Conservation (phyloP, 306 rosid species). For the Nissolia schottii region DNA sequence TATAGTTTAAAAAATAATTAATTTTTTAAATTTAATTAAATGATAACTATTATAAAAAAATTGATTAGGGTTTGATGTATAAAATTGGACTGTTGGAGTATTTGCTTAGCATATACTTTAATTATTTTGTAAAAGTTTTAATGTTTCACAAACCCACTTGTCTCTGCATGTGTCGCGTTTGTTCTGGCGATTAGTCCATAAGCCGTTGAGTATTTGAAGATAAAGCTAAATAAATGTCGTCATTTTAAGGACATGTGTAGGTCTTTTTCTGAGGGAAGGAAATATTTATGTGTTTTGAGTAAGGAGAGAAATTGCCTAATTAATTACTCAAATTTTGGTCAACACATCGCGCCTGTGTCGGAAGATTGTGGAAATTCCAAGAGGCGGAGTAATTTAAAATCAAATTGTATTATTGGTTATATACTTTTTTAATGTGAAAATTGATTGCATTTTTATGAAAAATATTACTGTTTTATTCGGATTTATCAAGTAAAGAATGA, state of each 20-base stretch:
- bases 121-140: not conserved
- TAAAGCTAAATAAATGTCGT: conserved; percentile 16
- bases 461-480: too few relatives aligned
- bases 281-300: not conserved
- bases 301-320: not conserved
- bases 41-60: too few relatives aligned
- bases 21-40: too few relatives aligned
- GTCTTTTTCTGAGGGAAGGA: not conserved
- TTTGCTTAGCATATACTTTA: too few relatives aligned
- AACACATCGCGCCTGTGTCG: not conserved
- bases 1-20: too few relatives aligned
- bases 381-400: not conserved
- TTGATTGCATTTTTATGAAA: too few relatives aligned
- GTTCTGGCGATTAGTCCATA: not conserved
- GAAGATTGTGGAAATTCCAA: not conserved
- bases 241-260: not conserved
- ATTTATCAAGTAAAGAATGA: too few relatives aligned
- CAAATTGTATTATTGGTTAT: too few relatives aligned
- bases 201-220: not conserved
- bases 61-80: too few relatives aligned
- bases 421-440: too few relatives aligned
- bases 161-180: not conserved
- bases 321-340: not conserved
- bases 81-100: too few relatives aligned
- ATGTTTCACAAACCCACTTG: not conserved